phyloP scores from a whole-genome alignment of 2,329 filamentous ascomycete genomes.

The Fusarium mangiferae region DNA sequence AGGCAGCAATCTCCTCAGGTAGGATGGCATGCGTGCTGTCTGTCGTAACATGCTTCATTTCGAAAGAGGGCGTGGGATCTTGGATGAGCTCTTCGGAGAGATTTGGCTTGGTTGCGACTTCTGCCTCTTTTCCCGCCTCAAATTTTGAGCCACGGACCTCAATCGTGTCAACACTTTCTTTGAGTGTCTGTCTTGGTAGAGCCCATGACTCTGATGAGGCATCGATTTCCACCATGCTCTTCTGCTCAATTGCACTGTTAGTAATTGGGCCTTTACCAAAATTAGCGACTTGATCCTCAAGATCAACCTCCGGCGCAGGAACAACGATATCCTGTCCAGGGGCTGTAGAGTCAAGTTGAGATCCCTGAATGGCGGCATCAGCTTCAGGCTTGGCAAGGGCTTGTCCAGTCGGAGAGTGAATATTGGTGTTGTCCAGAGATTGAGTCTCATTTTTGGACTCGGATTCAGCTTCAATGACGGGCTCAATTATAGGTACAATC shows the following conservation, averaged over 20 bases:
- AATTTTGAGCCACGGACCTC: neutral
- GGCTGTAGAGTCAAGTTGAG: conserved; percentile 18
- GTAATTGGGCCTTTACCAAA: conserved; percentile 14
- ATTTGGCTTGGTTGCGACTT: neutral
- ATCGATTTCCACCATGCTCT: neutral
- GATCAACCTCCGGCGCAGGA: conserved; percentile 34
- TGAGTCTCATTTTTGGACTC: conserved; percentile 42
- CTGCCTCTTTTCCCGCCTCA: neutral
- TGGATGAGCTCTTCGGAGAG: conserved; percentile 1
- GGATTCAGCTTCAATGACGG: conserved; percentile 45
- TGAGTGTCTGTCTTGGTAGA: neutral
- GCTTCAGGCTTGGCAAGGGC: conserved; percentile 23
- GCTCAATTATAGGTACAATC: conserved; percentile 43
- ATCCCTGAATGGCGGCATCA: conserved; percentile 23
- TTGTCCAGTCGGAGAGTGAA: conserved; percentile 25
- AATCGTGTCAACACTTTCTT: conserved; percentile 1
- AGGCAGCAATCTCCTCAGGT: neutral
- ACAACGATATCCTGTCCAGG: conserved; percentile 33
- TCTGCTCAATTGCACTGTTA: conserved; percentile 26
- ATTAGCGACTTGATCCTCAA: conserved; percentile 21
- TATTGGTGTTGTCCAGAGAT: conserved; percentile 28
- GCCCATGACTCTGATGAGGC: neutral
- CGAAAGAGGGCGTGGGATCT: conserved; percentile 1
- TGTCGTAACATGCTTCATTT: conserved; percentile 32
- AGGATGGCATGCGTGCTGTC: conserved; percentile 3